These are phyloP conservation scores for Citrullus amarus DNA, from an alignment of 306 rosid genomes.

Conservation along the genomic window DNA sequence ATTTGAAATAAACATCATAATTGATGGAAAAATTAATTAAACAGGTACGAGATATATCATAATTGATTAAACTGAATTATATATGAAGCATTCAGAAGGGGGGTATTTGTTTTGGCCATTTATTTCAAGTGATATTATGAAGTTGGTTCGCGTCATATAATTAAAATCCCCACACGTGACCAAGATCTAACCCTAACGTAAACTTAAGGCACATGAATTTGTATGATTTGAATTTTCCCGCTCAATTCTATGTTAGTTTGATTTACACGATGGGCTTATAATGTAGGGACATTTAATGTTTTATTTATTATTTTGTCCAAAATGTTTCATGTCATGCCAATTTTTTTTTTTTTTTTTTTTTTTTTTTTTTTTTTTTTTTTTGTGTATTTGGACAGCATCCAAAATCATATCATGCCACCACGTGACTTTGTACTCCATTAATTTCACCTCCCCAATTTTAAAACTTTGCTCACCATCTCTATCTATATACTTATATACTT, in stretches of 20 bases:
- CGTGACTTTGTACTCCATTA: not conserved
- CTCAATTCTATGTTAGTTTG: not conserved
- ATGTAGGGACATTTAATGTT: not conserved
- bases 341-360: not conserved
- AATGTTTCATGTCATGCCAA: not conserved
- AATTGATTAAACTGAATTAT: not conserved
- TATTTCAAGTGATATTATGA: not conserved
- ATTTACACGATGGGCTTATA: not conserved
- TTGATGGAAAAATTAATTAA: not conserved
- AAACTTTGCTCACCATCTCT: not conserved
- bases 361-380: not conserved
- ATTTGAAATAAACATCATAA: not conserved
- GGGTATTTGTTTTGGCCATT: not conserved
- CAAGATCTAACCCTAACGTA: not conserved
- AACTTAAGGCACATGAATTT: not conserved
- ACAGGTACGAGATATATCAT: not conserved
- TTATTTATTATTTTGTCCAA: not conserved
- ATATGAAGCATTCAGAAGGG: not conserved
- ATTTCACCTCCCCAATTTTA: not conserved
- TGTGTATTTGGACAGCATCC: not conserved
- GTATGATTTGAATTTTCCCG: conserved; percentile 6
- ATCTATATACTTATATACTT: not conserved
- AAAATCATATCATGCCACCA: not conserved
- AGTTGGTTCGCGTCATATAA: not conserved
- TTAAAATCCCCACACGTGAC: conserved; percentile 1